These are phyloP conservation scores for Calamus simplicifolius DNA, from an alignment of 176 grass and related monocot species.

Conservation along the genomic window DNA sequence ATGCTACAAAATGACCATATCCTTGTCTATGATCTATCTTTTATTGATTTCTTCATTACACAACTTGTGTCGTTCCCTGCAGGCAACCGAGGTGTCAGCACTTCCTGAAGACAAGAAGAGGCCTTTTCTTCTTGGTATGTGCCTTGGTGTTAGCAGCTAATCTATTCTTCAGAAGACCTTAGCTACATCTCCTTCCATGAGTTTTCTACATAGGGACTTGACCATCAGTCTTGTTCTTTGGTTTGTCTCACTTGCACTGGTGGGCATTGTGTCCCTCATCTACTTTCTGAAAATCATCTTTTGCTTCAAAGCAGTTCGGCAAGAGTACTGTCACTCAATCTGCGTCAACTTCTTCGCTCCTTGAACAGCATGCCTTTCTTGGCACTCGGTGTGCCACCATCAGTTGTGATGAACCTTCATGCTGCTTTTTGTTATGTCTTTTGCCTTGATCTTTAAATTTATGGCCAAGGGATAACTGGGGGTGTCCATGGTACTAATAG, in stretches of 20 bases:
- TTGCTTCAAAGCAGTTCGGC: conserved; percentile 78
- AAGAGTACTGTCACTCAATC: conserved; percentile 90
- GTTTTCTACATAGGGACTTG: conserved; percentile 55
- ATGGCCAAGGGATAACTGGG: conserved; percentile 95
- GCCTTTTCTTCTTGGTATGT: conserved; percentile 93
- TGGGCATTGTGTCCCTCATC: conserved; percentile 39
- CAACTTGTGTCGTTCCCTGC: not conserved
- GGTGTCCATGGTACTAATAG: too few species aligned
- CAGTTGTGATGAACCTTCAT: not conserved
- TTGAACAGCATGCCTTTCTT: conserved; percentile 82
- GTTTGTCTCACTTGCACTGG: conserved; percentile 50
- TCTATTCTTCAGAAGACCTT: conserved; percentile 79
- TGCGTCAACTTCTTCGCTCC: conserved; percentile 95
- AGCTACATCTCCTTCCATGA: conserved; percentile 36
- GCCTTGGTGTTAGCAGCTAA: conserved; percentile 79
- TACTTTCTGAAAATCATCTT: conserved; percentile 83
- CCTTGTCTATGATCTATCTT: too few species aligned
- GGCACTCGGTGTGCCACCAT: conserved; percentile 42
- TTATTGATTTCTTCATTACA: too few species aligned
- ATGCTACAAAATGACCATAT: too few species aligned
- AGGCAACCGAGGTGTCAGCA: conserved; percentile 67
- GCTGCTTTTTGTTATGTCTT: conserved; percentile 63
- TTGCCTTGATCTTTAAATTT: conserved; percentile 82
- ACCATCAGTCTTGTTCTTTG: conserved; percentile 49
- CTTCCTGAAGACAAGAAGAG: conserved; percentile 69